phyloP scores from a whole-genome alignment of 306 rosid species.

The Castanopsis chinensis region DNA sequence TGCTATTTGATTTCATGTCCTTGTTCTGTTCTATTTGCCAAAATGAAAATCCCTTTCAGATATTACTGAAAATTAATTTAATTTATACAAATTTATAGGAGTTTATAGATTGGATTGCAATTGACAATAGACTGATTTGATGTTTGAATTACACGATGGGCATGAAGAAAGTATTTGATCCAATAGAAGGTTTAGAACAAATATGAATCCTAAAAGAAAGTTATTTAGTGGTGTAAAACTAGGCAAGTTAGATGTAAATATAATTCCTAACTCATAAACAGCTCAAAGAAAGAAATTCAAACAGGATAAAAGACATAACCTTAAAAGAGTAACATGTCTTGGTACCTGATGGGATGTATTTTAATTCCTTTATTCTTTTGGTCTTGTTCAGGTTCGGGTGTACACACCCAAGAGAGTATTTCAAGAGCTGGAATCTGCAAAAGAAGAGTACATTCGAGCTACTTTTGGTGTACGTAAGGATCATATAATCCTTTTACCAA shows the following conservation, averaged over 20 bases:
- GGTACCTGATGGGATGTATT: not conserved
- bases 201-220: not conserved
- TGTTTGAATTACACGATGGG: not conserved
- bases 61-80: not conserved
- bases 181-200: not conserved
- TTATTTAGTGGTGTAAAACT: not conserved
- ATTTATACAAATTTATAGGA: too few species aligned
- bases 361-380: not conserved
- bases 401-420: conserved; percentile 68
- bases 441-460: conserved; percentile 72
- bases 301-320: not conserved
- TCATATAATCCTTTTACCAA: conserved; percentile 69
- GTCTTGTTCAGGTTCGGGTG: conserved; percentile 60
- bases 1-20: not conserved
- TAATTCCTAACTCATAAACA: not conserved
- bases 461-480: conserved; percentile 87
- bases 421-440: conserved; percentile 72
- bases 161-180: not conserved
- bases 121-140: not conserved
- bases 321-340: not conserved
- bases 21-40: not conserved
- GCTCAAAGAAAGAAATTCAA: not conserved
- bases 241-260: not conserved
- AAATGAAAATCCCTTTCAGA: not conserved
- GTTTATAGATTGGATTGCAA: not conserved